Base-by-base conservation (phyloP, 805 yeast species). In the Lachancea cidri region DNA sequence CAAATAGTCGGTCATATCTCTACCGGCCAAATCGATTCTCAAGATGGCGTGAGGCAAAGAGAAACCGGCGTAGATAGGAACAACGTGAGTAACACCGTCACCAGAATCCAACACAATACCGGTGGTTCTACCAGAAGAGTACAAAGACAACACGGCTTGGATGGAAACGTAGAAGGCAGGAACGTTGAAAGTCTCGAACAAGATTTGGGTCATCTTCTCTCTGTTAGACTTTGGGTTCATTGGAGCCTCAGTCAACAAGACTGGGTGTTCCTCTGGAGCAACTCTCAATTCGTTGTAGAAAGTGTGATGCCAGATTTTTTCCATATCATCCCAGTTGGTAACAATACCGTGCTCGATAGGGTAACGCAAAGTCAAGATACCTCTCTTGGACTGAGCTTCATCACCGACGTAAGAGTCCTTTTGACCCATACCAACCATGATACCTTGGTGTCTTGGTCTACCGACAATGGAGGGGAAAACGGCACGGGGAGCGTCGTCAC, bases 261-360 rank as follows among this genome's bases (percentile, higher is more conserved):
- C 96, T 70, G 98, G 97, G 81, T 93, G 98, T 76, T 93, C 98
- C 76, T 93, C 98, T 73, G 98, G 98, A 47, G 97, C 97, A 70
- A 93, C 97, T 78, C 98, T 87, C 75, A 93, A 84, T 77, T 93
- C 98, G 77, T 93, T 93, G 91, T 89, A 91, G 82, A 93, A 93
- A 62, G 98, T 93, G 81, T 93, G 98, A 74, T 93, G 98, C 98
- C 98, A 93, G 80, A 93, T 93, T 77, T 91, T 91, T 79, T 93
- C 98, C 98, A 93, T 93, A 70, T 93, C 98, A 71, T 91, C 97
- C 98, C 98, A 93, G 88, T 93, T 88, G 74, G 96, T 91, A 55
- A 93, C 98, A 61, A 93, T 88, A 86, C 98, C 98, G 80, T 93
- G 98, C 79, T 93, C 98, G 69, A 91, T 93, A 68, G 98, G 98